Percentiles rank a stretch among this genome's conserved stretches.
These are phyloP conservation scores for Russula virescens DNA, from an alignment of 768 basidiomycete genomes.

Conservation along the genomic window DNA sequence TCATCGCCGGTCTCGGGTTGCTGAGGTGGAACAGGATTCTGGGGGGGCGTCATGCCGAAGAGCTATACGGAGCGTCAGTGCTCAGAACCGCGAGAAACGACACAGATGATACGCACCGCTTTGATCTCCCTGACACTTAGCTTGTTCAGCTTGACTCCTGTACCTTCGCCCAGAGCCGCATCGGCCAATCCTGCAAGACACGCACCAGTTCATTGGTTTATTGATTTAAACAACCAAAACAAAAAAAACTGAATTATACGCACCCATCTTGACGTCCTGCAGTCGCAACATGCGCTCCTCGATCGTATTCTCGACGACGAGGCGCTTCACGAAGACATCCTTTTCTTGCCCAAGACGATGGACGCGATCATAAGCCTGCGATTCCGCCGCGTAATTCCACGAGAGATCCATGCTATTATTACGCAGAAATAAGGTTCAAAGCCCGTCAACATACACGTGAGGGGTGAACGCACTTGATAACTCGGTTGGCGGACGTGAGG, in stretches of 20 bases:
- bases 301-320: conserved; percentile 61
- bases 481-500: conserved; percentile 60
- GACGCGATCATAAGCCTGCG: conserved; percentile 56
- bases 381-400: conserved; percentile 70
- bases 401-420: conserved; percentile 56
- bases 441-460: not conserved
- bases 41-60: conserved; percentile 28
- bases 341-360: conserved; percentile 71
- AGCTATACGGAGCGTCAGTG: conserved; percentile 20
- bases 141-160: conserved; percentile 53
- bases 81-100: not conserved
- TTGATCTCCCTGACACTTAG: conserved; percentile 66
- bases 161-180: conserved; percentile 65
- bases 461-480: conserved; percentile 48
- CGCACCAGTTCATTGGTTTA: not conserved
- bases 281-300: conserved; percentile 73
- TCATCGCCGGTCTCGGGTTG: not conserved
- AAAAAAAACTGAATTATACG: conserved; percentile 16
- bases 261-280: conserved; percentile 60
- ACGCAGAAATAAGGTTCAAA: too few species aligned
- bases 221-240: not conserved
- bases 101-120: conserved; percentile 37
- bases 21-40: not conserved
- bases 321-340: conserved; percentile 58
- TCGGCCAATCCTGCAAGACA: conserved; percentile 47